Base-by-base conservation (phyloP, 495 filamentous ascomycete genomes). In the Glarea lozoyensis region DNA sequence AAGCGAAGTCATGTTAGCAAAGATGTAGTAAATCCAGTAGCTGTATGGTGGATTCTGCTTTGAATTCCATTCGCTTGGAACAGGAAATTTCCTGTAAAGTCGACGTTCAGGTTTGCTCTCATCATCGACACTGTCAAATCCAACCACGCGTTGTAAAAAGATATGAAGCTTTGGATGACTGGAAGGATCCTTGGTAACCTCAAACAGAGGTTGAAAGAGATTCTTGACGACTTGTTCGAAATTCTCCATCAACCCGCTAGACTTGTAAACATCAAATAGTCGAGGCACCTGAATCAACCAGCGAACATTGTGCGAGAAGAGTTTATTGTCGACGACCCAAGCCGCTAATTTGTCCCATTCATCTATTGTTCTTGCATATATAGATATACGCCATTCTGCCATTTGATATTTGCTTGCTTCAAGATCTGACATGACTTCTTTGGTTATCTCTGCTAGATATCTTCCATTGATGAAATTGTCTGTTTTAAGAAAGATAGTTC, bases 331-430 rank as follows among this genome's bases (percentile, higher is more conserved):
- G 13, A 97, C 76, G n/a, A 98, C 92, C 92, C 92, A 98, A 9
- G 86, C 85, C 2, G 92, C 90, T 33, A 98, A 76, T 55, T 94
- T 98, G 59, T 97, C 90, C 92, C 92, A 98, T 61, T 98, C 92
- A 47, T 94, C 83, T 20, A 92, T 65, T 4, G 84, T 80, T 59
- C 86, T 81, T 40, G 92, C 92, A 57, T 98, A 97, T 46, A 98
- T 88, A 10, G 88, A 94, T 42, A 98, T 92, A 13, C 92, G 86
- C 86, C 93, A 98, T 67, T 98, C 92, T 4, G 89, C 93, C 85
- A 98, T 94, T 61, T 98, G 92, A 56, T 98, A 97, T 59, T 98
- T 98, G 74, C 90, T 96, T 23, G 90, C 90, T 61, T 98, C 92
- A 15, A 98, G 67, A 65, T 98, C 92, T n/a, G 86, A 78, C 20